Conservation (phyloP, 768 basidiomycete species). For the Dendrothele bispora region DNA sequence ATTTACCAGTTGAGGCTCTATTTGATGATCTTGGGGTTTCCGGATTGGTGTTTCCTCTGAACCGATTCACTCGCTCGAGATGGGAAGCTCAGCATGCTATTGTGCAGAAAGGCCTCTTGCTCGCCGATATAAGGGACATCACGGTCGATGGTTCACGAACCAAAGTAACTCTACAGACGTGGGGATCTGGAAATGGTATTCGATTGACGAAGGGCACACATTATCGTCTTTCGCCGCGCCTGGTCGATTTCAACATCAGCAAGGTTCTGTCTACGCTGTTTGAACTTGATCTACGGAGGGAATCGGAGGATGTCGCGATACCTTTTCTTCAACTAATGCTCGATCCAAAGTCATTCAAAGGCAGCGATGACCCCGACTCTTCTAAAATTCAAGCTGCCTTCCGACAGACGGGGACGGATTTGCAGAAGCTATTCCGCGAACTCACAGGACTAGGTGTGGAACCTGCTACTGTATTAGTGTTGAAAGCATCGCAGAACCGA, state of each 20-base stretch:
- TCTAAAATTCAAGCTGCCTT: constrained; percentile 27
- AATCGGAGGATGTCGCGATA: constrained; percentile 9
- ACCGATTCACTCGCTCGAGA: constrained; percentile 30
- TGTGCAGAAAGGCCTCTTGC: constrained; percentile 37
- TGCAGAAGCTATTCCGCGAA: constrained; percentile 42
- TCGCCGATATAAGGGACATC: constrained; percentile 45
- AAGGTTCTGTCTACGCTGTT: constrained; percentile 46
- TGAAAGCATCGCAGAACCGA: constrained; percentile 47
- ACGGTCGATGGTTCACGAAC: constrained; percentile 28
- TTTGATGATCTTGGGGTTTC: constrained; percentile 52
- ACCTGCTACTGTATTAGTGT: constrained; percentile 36
- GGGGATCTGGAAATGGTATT: constrained; percentile 28
- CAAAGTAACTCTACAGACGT: constrained; percentile 37
- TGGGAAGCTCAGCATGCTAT: constrained; percentile 39
- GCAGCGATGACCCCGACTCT: constrained; percentile 15
- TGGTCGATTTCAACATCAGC: constrained; percentile 54
- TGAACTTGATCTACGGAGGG: constrained; percentile 42
- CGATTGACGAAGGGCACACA: constrained; percentile 29
- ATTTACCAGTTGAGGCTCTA: constrained; percentile 44
- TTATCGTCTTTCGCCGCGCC: constrained; percentile 48
- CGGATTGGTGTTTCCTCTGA: constrained; percentile 44
- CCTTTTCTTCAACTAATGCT: constrained; percentile 47
- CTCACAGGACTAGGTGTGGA: constrained; percentile 31
- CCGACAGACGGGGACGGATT: constrained; percentile 32
- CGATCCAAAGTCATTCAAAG: constrained; percentile 40